Evolutionary conservation across 495 filamentous ascomycete species (phyloP), one percentile per base, ranked within the genome.

Genomic region (Xylaria telfairii): DNA sequence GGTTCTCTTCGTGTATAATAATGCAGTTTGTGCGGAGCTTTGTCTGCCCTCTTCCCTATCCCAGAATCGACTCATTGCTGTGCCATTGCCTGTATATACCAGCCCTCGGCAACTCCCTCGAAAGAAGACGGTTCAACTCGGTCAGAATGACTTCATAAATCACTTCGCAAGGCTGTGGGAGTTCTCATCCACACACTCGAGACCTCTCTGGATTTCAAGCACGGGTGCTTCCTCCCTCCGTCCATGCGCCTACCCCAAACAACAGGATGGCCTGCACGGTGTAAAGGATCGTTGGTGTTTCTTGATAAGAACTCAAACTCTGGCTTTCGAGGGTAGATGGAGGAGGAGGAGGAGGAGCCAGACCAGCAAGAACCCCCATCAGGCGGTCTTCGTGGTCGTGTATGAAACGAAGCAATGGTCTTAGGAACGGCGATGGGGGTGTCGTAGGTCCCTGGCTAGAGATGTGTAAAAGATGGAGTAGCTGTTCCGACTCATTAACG

Each of bases 301-400:
- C 26, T 9, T 10, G 12, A 21, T 13, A 28, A 30, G 17, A 32
- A 34, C 9, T 37, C 56, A 10, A 19, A 34, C 4, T 21, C 32
- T 59, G 30, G 19, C 19, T n/a, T 34, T 37, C 32, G 17, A 37
- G 19, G 32, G 32, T 9, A 21, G 26, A 8, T 4, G 8, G 28
- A 15, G n/a, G 42, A 9, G 44, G 12, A n/a, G 7, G 44, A 2
- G 28, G 41, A 34, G 24, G 28, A 51, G 42, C 10, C 7, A 49
- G 10, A 7, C 46, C 46, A 3, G 44, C 30, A 39, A 65, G 19
- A 7, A 19, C 15, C 12, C 62, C 62, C 30, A 49, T 49, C 13
- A 65, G 62, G 1, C 62, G 44, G 30, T 65, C 62, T 7, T 65
- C 62, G 10, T 30, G 28, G 39, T 65, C 44, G 39, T 49, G 15